Evolutionary conservation across 768 basidiomycete genomes (phyloP), one percentile per base, ranked within the genome.

Genomic region (Boletus bicolor): DNA sequence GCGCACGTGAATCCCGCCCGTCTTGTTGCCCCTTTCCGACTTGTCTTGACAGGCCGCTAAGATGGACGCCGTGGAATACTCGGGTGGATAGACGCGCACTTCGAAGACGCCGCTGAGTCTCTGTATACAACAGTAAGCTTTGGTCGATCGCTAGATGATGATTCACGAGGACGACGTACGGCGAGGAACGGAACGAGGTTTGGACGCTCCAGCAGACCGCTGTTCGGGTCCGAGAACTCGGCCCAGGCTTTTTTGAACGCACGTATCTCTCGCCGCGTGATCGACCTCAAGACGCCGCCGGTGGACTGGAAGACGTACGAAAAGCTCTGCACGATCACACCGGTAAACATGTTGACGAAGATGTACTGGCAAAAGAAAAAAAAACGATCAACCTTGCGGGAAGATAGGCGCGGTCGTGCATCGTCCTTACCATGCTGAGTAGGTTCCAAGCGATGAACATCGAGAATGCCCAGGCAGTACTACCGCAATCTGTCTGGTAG

Each of bases 391-490:
- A 15, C 10, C 19, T 2, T 39, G 26, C 2, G 15, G n/a, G 17
- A 11, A 14, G 19, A 44, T 24, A 10, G 68, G 78, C 61, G 24
- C 19, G 6, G 14, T 35, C 36, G 11, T 38, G 37, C 14, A n/a
- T 45, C 37, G 17, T 0, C 5, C 64, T 53, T 64, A 93, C 91
- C 93, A 96, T 95, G 81, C 90, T 93, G 32, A 98, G 75, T 32
- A 98, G 73, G 65, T 97, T 98, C 95, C 95, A 98, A 2, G 89
- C 83, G 60, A 96, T 95, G 74, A 95, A 97, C 17, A 98, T 76
- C 1, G 81, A 77, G 71, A 86, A 93, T 2, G 94, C 86, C 88
- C 93, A 94, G 6, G 77, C 77, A 2, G 79, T 72, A 63, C 89
- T 93, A 17, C 96, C 95, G 61, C 96, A 98, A 68, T 98, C 96